Base-by-base conservation (phyloP, 202 grass and related monocot genomes). In the Carex sylvatica region DNA sequence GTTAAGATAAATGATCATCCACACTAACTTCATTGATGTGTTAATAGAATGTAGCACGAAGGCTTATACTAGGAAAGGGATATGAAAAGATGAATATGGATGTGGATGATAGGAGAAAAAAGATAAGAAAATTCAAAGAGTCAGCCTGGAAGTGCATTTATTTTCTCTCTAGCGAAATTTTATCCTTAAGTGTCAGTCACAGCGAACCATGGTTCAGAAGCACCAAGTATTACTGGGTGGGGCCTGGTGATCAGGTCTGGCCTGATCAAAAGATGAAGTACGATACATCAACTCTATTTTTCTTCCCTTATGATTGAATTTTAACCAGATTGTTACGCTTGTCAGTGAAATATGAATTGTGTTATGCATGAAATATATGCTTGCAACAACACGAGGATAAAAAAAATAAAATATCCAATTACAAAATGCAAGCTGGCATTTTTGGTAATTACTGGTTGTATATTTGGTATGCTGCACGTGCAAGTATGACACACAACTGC, bases 191-290 rank as follows among this genome's bases (percentile, higher is more conserved):
- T 79, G 95, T 97, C 81, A 93, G 90, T 78, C 91, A 91, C 82
- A 88, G 86, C 14, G 94, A 94, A 30, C 88, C 91, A 54, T 94
- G 91, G 95, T 93, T 97, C 82, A 93, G 75, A 78, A 92, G 74
- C 83, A 94, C 90, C 35, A 88, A 28, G 83, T 88, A 89, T 73
- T 97, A 91, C 87, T 97, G 95, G 95, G 85, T 89, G 81, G 95
- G 95, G 64, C 92, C 95, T 83, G 92, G 92, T n/a, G 84, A 94
- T 58, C 95, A 97, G 83, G 86, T 88, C 80, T 97, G 92, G 95
- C 95, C 95, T 53, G 95, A 97, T 91, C 95, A 97, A 91, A 93
- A 88, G 87, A 92, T 93, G 46, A 98, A 94, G 95, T 94, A 88
- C 76, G 87, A 51, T 28, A 77, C 16, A 56, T 59, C 8, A 77